phyloP scores from a whole-genome alignment of 352 stramenopile species.

The Plasmopara muralis region DNA sequence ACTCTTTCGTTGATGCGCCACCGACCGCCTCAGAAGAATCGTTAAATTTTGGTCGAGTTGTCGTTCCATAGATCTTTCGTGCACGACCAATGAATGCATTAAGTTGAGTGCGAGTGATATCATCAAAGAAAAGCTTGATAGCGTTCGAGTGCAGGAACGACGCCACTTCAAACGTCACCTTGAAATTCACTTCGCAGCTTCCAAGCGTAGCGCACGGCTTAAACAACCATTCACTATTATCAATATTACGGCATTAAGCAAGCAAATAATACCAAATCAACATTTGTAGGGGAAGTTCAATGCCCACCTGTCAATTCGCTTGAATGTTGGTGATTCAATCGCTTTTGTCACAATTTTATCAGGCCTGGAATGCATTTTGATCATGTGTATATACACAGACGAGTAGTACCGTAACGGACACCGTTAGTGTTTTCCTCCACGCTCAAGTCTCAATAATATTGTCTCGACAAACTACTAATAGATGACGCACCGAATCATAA shows the following conservation, averaged over 20 bases:
- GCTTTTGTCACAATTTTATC: conserved; percentile 68
- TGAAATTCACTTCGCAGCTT: conserved; percentile 65
- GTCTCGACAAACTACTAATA: neutral
- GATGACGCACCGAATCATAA: conserved; percentile 53
- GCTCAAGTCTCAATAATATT: neutral
- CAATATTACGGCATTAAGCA: conserved; percentile 3
- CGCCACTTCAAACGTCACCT: conserved; percentile 76
- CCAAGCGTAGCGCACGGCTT: conserved; percentile 41
- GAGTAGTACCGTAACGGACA: neutral
- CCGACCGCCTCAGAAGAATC: conserved; percentile 4
- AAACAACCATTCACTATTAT: conserved; percentile 64
- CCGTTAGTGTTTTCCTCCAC: neutral
- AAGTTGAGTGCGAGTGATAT: conserved; percentile 70
- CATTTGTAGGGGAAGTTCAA: neutral
- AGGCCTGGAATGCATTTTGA: conserved; percentile 24
- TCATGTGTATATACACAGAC: neutral
- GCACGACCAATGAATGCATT: conserved; percentile 75
- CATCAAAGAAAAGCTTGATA: conserved; percentile 82
- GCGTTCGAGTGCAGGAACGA: conserved; percentile 76
- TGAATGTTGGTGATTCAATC: conserved; percentile 81
- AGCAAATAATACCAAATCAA: conserved; percentile 7
- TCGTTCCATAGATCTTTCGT: conserved; percentile 41
- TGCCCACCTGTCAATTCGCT: conserved; percentile 72
- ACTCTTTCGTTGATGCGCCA: neutral
- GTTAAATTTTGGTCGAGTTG: conserved; percentile 11